These are phyloP conservation scores for Dictyostelium intermedium DNA, from an alignment of 78 protist species.

Conservation along the genomic window DNA sequence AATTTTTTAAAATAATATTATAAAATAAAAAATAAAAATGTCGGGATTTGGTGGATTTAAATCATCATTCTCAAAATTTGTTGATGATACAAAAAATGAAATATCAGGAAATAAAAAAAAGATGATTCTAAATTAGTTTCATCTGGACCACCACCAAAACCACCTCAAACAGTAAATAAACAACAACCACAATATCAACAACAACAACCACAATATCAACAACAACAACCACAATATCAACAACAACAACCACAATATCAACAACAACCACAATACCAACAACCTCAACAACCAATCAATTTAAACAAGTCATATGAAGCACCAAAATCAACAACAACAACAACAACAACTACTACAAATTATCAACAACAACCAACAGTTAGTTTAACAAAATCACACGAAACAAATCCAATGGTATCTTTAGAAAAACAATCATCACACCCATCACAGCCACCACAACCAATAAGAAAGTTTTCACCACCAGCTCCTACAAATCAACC, in stretches of 20 bases:
- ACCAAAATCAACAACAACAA: constrained; percentile 8
- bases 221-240: background rate
- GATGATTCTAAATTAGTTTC: background rate
- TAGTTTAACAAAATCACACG: background rate
- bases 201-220: background rate
- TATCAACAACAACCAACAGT: background rate
- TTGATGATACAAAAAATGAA: background rate
- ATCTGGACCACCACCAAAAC: background rate
- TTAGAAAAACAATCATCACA: background rate
- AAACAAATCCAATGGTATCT: background rate
- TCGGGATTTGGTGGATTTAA: constrained; percentile 9
- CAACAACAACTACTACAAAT: background rate
- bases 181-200: background rate
- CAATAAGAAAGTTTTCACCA: background rate
- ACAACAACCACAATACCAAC: background rate
- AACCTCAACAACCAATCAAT: background rate
- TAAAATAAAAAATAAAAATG: background rate
- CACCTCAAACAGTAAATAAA: background rate
- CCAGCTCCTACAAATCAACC: background rate
- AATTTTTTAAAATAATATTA: background rate
- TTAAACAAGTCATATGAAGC: background rate
- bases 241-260: constrained; percentile 11
- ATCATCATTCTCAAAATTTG: constrained; percentile 23
- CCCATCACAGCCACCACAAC: constrained; percentile 1
- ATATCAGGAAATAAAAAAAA: background rate